phyloP scores from a whole-genome alignment of 345 rosid species.

The Melaleuca alternifolia region DNA sequence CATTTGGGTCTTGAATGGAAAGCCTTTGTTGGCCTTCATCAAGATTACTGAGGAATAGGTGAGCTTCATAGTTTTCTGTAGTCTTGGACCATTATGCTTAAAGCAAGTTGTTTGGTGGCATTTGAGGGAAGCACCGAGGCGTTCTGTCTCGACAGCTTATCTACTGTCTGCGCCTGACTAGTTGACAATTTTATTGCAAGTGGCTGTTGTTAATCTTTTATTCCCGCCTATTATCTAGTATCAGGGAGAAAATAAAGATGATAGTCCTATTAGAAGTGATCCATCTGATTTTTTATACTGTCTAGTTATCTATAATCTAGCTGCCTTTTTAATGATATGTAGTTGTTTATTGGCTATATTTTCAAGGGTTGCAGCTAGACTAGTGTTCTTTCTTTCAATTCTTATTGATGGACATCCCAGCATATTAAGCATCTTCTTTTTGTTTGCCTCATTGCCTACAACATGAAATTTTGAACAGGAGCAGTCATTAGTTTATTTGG shows the following conservation, averaged over 20 bases:
- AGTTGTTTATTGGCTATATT: background rate
- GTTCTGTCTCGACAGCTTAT: background rate
- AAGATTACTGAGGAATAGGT: background rate
- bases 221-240: background rate
- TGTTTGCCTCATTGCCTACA: background rate
- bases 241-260: background rate
- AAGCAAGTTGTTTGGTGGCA: background rate
- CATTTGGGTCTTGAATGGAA: background rate
- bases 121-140: background rate
- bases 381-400: background rate
- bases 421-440: background rate
- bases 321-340: background rate
- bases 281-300: too few relatives aligned
- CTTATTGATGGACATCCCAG: background rate
- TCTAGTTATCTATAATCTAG: background rate
- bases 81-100: background rate
- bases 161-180: background rate
- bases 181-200: background rate
- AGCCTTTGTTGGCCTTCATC: background rate
- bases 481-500: background rate
- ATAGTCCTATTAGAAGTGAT: background rate
- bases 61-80: background rate
- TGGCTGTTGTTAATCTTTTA: background rate
- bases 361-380: background rate
- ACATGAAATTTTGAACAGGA: background rate